Evolutionary conservation across 148 eudicot genomes (phyloP), one percentile per base, ranked within the genome.

Genomic region (Amaranthus cruentus): DNA sequence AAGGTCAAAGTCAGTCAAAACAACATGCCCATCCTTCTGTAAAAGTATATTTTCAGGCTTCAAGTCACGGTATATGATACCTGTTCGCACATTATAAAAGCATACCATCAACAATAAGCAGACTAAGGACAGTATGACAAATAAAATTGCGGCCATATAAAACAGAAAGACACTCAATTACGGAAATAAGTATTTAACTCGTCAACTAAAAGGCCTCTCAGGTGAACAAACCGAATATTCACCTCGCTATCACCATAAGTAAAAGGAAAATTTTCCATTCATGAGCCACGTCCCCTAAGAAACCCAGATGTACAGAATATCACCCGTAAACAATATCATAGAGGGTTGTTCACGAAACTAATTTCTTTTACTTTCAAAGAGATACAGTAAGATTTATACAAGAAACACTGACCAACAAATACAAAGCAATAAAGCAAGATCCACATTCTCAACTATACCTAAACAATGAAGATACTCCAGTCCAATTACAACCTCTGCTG

Each of bases 391-490:
- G 38, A 28, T 28, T 2, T 28, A 28, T 28, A 28, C 38, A 66
- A 76, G 61, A 65, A 44, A 74, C 68, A 6, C 55, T 7, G 47
- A 4, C 42, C 12, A 51, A 21, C 48, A 28, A 55, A 42, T 47
- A 28, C 21, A 73, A 79, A 7, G 13, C 28, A 82, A 59, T 14
- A 66, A n/a, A 38, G 49, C 55, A 43, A 57, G 60, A 54, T 46
- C 4, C 4, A 59, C 66, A 50, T 61, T 57, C 69, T 42, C 9
- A 66, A 71, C 54, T 59, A 52, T 95, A 95, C 98, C 98, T 88
- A 95, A 83, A 80, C 98, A 95, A 82, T 95, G 98, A 73, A 95
- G 97, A 83, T 95, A 95, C 75, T 95, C 98, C 83, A 95, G 81
- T 67, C 97, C 96, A 76, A 95, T 79, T n/a, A 91, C 83, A 66